Conservation (phyloP, 176 grass and related monocot genomes). For the Paspalum notatum region DNA sequence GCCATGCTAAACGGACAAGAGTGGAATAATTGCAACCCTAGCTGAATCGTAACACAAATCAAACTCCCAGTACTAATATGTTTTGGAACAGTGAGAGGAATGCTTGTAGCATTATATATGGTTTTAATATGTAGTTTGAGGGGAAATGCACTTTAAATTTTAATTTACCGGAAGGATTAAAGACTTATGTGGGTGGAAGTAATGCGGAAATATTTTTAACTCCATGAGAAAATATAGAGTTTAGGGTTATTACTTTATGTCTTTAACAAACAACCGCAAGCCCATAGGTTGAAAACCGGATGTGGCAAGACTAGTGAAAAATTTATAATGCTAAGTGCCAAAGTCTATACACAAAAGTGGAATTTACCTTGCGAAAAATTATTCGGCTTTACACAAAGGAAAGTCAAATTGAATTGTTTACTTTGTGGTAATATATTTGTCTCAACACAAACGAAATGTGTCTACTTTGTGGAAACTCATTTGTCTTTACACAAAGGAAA, state of each 20-base stretch:
- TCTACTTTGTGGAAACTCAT: no score
- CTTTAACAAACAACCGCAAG: neutral
- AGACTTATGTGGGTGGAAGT: slow-evolving; percentile 1
- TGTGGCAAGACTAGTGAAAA: no score
- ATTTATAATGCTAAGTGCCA: no score
- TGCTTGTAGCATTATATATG: neutral
- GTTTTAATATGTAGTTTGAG: slow-evolving; percentile 8
- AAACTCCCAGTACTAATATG: neutral
- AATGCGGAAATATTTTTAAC: neutral
- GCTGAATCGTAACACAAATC: neutral
- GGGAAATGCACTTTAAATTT: slow-evolving; percentile 13
- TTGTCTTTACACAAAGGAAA: no score
- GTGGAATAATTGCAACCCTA: slow-evolving; percentile 26
- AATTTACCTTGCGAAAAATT: no score
- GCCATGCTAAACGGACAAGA: neutral
- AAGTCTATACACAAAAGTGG: no score
- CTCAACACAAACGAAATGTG: no score
- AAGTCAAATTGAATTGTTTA: no score
- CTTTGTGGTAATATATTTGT: no score
- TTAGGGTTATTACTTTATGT: neutral
- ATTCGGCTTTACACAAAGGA: no score
- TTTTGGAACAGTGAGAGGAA: slow-evolving; percentile 18
- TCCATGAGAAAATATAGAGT: neutral
- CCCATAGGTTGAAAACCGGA: neutral
- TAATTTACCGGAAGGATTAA: neutral